Base-by-base conservation (phyloP, 2,329 filamentous ascomycete species). In the Fusarium nanum region DNA sequence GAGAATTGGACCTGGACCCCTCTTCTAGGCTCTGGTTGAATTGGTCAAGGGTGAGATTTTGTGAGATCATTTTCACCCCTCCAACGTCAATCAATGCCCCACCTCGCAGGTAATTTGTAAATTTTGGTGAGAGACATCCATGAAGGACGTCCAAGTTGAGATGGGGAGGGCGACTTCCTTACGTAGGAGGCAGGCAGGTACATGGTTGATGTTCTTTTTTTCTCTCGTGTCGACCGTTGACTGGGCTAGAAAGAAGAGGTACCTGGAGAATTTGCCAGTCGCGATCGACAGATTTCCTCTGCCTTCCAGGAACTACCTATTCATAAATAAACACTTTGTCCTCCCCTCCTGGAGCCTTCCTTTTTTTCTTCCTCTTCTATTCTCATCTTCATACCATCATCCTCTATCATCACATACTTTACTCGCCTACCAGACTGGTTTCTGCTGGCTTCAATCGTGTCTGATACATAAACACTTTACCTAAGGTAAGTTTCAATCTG, bases 191-290 rank as follows among this genome's bases (percentile, higher is more conserved):
- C 34, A 58, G 34, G 41, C 41, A 60, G 14, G 32, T 34, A 34
- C 32, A 34, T 34, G 32, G 16, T 9, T 34, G 32, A 18, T 18
- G 32, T 34, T 34, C 32, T 34, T 34, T 34, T 16, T 16, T 30
- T 69, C 67, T 69, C 69, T 71, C 70, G 64, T 73, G 70, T 73
- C 65, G 49, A 50, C 57, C 49, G 57, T 63, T 73, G 55, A 68
- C 68, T 71, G 61, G 64, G 41, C 25, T 34, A 52, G 48, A 52
- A 27, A 16, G 22, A 37, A 37, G 32, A 25, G 32, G 48, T 50
- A 52, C 32, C 48, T 27, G 25, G 53, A 64, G 52, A 47, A 60
- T 63, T 63, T 50, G 41, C 49, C 48, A 52, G 32, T 52, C 18
- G 56, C 55, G 52, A 62, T 70, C 63, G 61, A 60, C 50, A 52